These are phyloP conservation scores for Trichoderma afroharzianum DNA, from an alignment of 2,329 filamentous ascomycete species.

Conservation along the genomic window DNA sequence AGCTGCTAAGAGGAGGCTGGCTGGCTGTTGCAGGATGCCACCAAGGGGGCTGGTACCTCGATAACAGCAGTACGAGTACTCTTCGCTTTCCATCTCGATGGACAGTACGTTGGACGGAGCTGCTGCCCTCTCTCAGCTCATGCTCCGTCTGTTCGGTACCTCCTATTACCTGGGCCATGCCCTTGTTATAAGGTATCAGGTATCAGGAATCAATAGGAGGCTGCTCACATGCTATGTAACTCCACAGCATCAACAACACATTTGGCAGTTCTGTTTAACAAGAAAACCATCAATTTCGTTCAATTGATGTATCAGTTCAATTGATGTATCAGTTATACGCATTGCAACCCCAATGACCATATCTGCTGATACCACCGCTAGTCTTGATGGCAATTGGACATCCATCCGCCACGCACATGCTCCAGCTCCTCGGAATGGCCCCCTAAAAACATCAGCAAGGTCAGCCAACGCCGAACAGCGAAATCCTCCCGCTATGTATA, in stretches of 20 bases:
- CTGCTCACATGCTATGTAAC: not conserved
- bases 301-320: not conserved
- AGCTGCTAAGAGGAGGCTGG: not conserved
- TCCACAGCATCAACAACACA: not conserved
- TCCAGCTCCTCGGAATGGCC: not conserved
- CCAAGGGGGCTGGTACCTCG: not conserved
- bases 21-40: too few relatives aligned
- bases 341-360: not conserved
- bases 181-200: not conserved
- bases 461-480: constrained; percentile 6
- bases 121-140: not conserved
- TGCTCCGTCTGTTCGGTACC: not conserved
- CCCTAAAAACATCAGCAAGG: not conserved
- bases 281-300: not conserved
- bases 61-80: not conserved
- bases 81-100: not conserved
- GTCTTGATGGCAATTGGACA: not conserved
- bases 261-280: not conserved
- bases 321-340: not conserved
- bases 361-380: not conserved
- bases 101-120: not conserved
- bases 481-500: not conserved
- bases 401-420: not conserved
- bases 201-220: not conserved
- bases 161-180: not conserved